Evolutionary conservation across 1,139 yeast genomes (phyloP).

Genomic region (Meyerozyma smithsonii): DNA sequence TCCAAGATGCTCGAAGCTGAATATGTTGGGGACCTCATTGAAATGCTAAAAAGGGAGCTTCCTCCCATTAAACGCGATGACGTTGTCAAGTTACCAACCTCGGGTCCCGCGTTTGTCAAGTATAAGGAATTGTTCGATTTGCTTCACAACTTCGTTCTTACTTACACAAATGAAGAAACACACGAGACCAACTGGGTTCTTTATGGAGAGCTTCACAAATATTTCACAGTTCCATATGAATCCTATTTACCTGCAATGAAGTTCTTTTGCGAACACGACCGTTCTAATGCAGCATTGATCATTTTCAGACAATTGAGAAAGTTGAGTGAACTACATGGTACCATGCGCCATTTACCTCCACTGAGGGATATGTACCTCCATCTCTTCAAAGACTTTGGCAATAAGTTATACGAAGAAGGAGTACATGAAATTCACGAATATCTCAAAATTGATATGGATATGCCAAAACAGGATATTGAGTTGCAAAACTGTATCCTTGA

Average conservation of each 20-base stretch:
- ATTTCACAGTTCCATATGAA: slow-evolving; percentile 57
- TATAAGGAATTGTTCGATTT: slow-evolving; percentile 32
- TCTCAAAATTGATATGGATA: slow-evolving; percentile 59
- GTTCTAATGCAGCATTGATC: slow-evolving; percentile 62
- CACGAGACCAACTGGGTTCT: slow-evolving; percentile 58
- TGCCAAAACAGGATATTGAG: slow-evolving; percentile 51
- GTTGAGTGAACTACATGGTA: slow-evolving; percentile 52
- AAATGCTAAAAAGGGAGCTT: slow-evolving; percentile 56
- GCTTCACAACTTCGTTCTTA: slow-evolving; percentile 44
- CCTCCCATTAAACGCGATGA: slow-evolving; percentile 41
- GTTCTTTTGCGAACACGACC: slow-evolving; percentile 51
- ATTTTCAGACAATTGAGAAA: slow-evolving; percentile 62
- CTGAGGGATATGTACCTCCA: slow-evolving; percentile 64
- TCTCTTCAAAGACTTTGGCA: slow-evolving; percentile 60
- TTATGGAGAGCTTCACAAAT: slow-evolving; percentile 55
- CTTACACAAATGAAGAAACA: slow-evolving; percentile 35
- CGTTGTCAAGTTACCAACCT: slow-evolving; percentile 25
- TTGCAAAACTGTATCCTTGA: slow-evolving; percentile 61
- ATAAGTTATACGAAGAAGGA: slow-evolving; percentile 59
- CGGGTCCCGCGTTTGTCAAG: slow-evolving; percentile 21
- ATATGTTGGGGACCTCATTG: slow-evolving; percentile 54
- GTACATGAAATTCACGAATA: slow-evolving; percentile 62
- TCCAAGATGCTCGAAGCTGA: slow-evolving; percentile 42
- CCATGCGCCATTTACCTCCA: slow-evolving; percentile 44
- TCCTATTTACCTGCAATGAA: slow-evolving; percentile 57